These are phyloP conservation scores for Candida silvatica DNA, from an alignment of 805 yeast species.

Conservation along the genomic window DNA sequence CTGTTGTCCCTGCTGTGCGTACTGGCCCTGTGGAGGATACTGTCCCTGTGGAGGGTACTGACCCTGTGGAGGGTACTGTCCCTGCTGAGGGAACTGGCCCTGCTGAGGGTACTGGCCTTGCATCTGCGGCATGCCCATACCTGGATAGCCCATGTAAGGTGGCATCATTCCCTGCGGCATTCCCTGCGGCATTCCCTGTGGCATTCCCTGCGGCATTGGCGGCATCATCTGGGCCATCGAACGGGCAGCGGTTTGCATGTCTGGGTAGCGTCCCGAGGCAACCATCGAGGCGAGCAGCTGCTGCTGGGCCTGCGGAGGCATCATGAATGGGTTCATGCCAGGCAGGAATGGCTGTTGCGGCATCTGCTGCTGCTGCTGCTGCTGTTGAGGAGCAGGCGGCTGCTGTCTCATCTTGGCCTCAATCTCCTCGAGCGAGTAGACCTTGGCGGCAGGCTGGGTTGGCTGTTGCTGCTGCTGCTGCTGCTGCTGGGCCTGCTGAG, in stretches of 20 bases:
- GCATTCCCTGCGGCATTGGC: slow-evolving; percentile 7
- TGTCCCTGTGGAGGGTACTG: slow-evolving; percentile 7
- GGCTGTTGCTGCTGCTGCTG: neutral
- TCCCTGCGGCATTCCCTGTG: slow-evolving; percentile 11
- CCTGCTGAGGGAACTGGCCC: slow-evolving; percentile 8
- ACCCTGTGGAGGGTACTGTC: slow-evolving; percentile 14
- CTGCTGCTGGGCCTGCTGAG: slow-evolving; percentile 3
- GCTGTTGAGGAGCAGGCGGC: slow-evolving; percentile 20
- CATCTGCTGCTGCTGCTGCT: slow-evolving; percentile 14
- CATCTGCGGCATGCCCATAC: slow-evolving; percentile 12
- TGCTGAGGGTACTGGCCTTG: slow-evolving; percentile 11
- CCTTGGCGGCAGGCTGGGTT: slow-evolving; percentile 27
- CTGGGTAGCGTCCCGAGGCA: slow-evolving; percentile 25
- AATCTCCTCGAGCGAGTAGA: slow-evolving; percentile 72
- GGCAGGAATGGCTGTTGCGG: slow-evolving; percentile 13
- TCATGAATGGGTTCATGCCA: slow-evolving; percentile 12
- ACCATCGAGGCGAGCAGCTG: slow-evolving; percentile 23
- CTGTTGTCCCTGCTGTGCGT: slow-evolving; percentile 13
- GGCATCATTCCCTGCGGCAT: slow-evolving; percentile 13
- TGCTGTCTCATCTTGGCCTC: slow-evolving; percentile 59
- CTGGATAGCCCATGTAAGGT: slow-evolving; percentile 10
- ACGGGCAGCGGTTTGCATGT: slow-evolving; percentile 22
- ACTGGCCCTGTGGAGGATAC: slow-evolving; percentile 8
- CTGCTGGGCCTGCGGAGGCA: slow-evolving; percentile 24
- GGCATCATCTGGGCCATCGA: slow-evolving; percentile 22